Conservation (phyloP, 306 rosid genomes). For the Acacia confusa region DNA sequence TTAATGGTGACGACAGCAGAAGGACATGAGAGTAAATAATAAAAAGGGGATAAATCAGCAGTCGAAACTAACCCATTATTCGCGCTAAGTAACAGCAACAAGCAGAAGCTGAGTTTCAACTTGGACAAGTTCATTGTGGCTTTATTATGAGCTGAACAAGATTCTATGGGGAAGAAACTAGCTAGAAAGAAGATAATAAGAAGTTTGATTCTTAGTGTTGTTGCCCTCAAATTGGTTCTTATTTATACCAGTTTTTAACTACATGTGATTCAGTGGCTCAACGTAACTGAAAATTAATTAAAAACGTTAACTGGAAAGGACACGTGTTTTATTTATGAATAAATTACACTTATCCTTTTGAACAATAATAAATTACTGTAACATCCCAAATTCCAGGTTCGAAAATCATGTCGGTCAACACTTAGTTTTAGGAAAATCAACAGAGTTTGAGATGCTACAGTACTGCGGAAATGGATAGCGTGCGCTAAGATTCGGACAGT, state of each 20-base stretch:
- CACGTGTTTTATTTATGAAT: not conserved
- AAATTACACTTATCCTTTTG: no score
- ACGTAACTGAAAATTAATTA: not conserved
- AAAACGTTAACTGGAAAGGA: not conserved
- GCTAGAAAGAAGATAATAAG: no score
- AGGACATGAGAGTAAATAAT: slow-evolving; percentile 28
- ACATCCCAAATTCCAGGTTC: no score
- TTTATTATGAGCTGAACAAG: no score
- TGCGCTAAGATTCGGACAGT: no score
- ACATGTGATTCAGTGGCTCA: slow-evolving; percentile 30
- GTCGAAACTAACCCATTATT: slow-evolving; percentile 31
- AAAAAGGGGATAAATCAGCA: slow-evolving; percentile 41
- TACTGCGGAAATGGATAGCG: no score
- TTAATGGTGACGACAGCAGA: slow-evolving; percentile 15
- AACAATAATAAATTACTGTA: no score
- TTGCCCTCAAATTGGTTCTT: not conserved
- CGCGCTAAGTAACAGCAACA: slow-evolving; percentile 14
- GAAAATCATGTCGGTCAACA: no score
- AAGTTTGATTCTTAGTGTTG: not conserved
- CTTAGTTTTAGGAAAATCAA: no score
- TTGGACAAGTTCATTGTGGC: no score
- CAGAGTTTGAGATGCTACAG: no score
- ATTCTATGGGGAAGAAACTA: no score
- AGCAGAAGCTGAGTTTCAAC: slow-evolving; percentile 4
- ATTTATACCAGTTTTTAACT: slow-evolving; percentile 14